phyloP scores from a whole-genome alignment of 2,329 filamentous ascomycete species.

The Cladosporium sp. region DNA sequence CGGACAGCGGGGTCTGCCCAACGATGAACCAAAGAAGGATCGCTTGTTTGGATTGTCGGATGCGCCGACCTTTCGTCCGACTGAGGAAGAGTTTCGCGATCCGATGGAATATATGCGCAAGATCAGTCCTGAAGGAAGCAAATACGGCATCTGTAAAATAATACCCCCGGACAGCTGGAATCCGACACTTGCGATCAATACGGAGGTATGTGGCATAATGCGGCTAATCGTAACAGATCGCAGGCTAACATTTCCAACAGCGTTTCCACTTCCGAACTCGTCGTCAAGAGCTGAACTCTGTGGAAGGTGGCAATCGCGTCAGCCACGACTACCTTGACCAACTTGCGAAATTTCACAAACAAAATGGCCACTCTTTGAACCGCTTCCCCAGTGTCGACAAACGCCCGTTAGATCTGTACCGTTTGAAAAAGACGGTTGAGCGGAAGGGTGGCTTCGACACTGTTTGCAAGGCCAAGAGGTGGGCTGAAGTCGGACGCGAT shows the following conservation, averaged over 20 bases:
- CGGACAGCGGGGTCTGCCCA: conserved; percentile 71
- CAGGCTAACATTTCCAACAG: conserved; percentile 46
- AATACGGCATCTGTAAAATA: conserved; percentile 93
- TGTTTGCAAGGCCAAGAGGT: conserved; percentile 97
- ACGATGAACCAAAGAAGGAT: conserved; percentile 71
- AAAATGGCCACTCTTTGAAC: conserved; percentile 89
- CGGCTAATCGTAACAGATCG: not conserved
- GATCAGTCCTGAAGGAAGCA: conserved; percentile 77
- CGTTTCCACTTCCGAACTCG: conserved; percentile 95
- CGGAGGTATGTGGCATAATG: conserved; percentile 63
- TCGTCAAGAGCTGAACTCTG: conserved; percentile 93
- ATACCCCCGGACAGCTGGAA: conserved; percentile 93
- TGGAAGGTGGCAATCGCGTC: conserved; percentile 94
- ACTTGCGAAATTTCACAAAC: conserved; percentile 92
- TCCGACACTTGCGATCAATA: conserved; percentile 92
- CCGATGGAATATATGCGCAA: conserved; percentile 91
- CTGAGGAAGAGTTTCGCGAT: conserved; percentile 90
- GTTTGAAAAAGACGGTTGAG: conserved; percentile 94
- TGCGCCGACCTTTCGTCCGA: conserved; percentile 85
- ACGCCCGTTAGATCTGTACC: conserved; percentile 90
- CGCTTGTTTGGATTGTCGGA: conserved; percentile 82
- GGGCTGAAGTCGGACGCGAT: conserved; percentile 96
- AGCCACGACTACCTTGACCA: conserved; percentile 96
- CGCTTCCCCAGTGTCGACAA: conserved; percentile 96
- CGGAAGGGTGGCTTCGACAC: conserved; percentile 90